Evolutionary conservation across 257 asterid species (phyloP).

Genomic region (Solanum etuberosum): DNA sequence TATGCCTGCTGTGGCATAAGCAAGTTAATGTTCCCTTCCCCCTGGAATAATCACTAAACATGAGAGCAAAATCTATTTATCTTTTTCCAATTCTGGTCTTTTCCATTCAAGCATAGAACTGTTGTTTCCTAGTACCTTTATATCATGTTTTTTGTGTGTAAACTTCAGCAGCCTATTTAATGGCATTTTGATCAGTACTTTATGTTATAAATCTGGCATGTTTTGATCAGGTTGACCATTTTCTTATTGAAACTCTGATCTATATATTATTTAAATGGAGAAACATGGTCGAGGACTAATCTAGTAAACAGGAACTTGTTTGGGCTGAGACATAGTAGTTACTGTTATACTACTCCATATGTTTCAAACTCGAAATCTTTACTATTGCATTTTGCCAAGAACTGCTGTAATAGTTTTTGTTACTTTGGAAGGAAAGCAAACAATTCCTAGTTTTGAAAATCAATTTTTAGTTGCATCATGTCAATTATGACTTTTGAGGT

Average conservation of each 20-base stretch:
- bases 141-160: not conserved
- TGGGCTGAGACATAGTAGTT: not conserved
- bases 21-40: not conserved
- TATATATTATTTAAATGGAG: not conserved
- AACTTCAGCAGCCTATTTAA: not conserved
- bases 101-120: not conserved
- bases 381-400: not conserved
- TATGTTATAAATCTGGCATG: not conserved
- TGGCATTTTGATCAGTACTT: not conserved
- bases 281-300: not conserved
- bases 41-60: not conserved
- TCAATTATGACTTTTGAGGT: not conserved
- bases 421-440: not conserved
- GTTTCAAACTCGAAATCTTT: not conserved
- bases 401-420: not conserved
- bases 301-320: not conserved
- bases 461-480: not conserved
- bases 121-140: not conserved
- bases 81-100: not conserved
- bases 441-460: not conserved
- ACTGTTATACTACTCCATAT: not conserved
- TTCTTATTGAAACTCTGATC: not conserved
- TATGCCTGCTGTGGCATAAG: conserved; percentile 12
- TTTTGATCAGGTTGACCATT: not conserved
- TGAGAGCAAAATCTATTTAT: not conserved